A percentile compares a stretch with the other conserved stretches of the same genome.
These are phyloP conservation scores for Phenoliferia sp. DNA, from an alignment of 1,284 basidiomycete genomes.

Conservation along the genomic window DNA sequence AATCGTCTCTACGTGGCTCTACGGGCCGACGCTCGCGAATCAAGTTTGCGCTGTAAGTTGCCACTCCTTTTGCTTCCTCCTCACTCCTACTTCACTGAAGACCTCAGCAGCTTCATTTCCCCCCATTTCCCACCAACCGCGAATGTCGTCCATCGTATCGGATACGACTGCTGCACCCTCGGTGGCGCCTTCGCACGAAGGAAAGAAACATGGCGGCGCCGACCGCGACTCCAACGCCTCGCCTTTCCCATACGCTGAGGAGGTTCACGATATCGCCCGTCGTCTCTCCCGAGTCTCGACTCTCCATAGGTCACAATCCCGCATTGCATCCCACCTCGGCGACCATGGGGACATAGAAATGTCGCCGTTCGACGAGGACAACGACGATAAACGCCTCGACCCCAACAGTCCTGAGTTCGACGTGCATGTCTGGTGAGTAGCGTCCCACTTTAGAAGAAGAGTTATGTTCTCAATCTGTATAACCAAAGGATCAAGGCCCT, in stretches of 20 bases:
- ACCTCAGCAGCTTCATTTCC: no score
- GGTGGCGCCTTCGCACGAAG: neutral
- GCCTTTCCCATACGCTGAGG: neutral
- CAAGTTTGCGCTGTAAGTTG: neutral
- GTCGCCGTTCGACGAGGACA: neutral
- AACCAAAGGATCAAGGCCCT: constrained; percentile 30
- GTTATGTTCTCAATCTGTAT: neutral
- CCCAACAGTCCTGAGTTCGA: constrained; percentile 47
- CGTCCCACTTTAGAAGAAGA: constrained; percentile 29
- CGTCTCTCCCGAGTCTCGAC: neutral
- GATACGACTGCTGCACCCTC: neutral
- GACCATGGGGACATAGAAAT: neutral
- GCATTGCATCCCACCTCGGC: neutral
- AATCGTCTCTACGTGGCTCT: neutral
- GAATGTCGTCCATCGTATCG: neutral
- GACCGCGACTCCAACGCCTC: no score
- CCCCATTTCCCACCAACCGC: no score
- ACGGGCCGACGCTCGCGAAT: neutral
- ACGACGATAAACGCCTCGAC: constrained; percentile 41
- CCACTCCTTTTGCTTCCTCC: neutral
- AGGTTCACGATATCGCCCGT: constrained; percentile 13
- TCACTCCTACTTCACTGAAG: neutral
- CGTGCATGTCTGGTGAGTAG: constrained; percentile 45
- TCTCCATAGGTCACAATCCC: neutral
- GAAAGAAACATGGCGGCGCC: neutral